A percentile compares a stretch with the other conserved stretches of the same genome.
phyloP scores from a whole-genome alignment of 441 rosid species.

The Brassica hybrid region DNA sequence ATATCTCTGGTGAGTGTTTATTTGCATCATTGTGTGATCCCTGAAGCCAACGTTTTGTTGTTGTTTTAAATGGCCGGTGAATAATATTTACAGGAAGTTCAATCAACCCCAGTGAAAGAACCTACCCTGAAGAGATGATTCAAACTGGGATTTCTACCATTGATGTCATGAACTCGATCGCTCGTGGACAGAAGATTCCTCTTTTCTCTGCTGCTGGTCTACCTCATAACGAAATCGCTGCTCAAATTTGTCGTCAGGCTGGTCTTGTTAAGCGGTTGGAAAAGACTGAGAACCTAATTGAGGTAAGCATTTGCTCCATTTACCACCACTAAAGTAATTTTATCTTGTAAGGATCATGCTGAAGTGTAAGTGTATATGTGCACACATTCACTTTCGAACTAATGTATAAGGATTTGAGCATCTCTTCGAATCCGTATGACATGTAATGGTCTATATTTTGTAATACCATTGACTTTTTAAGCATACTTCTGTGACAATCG shows the following conservation, averaged over 20 bases:
- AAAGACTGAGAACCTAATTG: slow-evolving; percentile 73
- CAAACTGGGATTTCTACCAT: slow-evolving; percentile 99
- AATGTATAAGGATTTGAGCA: not conserved
- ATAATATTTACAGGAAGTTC: slow-evolving; percentile 69
- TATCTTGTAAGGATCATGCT: slow-evolving; percentile 2
- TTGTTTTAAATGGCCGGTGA: not conserved
- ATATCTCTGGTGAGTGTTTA: slow-evolving; percentile 72
- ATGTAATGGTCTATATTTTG: too few species aligned
- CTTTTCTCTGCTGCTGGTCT: slow-evolving; percentile 99
- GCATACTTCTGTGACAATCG: slow-evolving; percentile 7
- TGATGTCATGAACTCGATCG: slow-evolving; percentile 99
- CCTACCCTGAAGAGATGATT: slow-evolving; percentile 99
- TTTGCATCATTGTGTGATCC: not conserved
- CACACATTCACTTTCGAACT: slow-evolving; percentile 11
- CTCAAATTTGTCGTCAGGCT: slow-evolving; percentile 99
- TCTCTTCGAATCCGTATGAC: not conserved
- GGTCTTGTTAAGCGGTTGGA: slow-evolving; percentile 97
- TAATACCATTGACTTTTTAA: slow-evolving; percentile 2
- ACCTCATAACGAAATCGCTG: slow-evolving; percentile 99
- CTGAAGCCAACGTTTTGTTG: not conserved
- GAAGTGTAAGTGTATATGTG: not conserved
- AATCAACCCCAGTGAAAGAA: slow-evolving; percentile 99
- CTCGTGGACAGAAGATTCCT: slow-evolving; percentile 98
- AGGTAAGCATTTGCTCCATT: slow-evolving; percentile 60
- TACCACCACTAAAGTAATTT: slow-evolving; percentile 6